These are phyloP conservation scores for Plantago coronopus DNA, from an alignment of 305 asterid species.

Conservation along the genomic window DNA sequence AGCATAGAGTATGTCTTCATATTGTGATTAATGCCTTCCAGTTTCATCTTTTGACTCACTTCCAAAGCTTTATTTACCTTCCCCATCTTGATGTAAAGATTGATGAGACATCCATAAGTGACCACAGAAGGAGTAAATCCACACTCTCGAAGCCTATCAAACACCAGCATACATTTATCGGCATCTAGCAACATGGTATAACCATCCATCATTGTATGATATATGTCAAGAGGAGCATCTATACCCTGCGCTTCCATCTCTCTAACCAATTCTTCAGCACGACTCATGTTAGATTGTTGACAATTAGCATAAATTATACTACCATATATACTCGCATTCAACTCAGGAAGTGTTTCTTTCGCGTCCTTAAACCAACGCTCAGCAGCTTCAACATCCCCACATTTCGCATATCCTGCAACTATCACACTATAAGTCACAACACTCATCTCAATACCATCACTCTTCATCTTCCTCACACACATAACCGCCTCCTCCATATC, in stretches of 20 bases:
- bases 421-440: slow-evolving; percentile 89
- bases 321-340: slow-evolving; percentile 85
- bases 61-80: slow-evolving; percentile 86
- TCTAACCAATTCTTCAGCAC: slow-evolving; percentile 89
- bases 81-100: slow-evolving; percentile 77
- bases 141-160: slow-evolving; percentile 85
- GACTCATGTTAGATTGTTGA: slow-evolving; percentile 60
- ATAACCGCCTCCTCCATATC: slow-evolving; percentile 98
- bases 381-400: slow-evolving; percentile 73
- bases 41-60: slow-evolving; percentile 72
- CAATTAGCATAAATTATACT: slow-evolving; percentile 84
- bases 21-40: slow-evolving; percentile 72
- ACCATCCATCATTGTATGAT: slow-evolving; percentile 99
- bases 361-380: slow-evolving; percentile 94
- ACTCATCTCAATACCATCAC: slow-evolving; percentile 82
- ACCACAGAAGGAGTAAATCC: slow-evolving; percentile 79
- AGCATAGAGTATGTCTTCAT: slow-evolving; percentile 95
- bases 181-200: slow-evolving; percentile 71
- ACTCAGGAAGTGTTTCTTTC: slow-evolving; percentile 52
- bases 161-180: slow-evolving; percentile 76
- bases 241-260: slow-evolving; percentile 96
- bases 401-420: slow-evolving; percentile 86
- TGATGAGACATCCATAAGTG: slow-evolving; percentile 91
- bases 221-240: slow-evolving; percentile 85
- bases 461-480: slow-evolving; percentile 85